Evolutionary conservation across 2,329 filamentous ascomycete genomes (phyloP).

Genomic region (Ilyonectria destructans): DNA sequence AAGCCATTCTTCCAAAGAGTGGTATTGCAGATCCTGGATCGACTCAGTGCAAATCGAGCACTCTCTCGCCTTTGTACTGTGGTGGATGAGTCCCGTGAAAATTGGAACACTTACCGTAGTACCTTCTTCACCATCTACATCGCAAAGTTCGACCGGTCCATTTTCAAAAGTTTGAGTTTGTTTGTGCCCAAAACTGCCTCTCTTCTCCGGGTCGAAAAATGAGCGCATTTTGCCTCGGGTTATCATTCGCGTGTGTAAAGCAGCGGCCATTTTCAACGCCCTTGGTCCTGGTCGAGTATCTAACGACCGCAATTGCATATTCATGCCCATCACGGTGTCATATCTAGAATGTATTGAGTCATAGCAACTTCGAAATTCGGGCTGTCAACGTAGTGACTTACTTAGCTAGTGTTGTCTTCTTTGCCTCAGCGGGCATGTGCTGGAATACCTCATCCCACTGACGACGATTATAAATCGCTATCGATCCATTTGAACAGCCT

Average conservation of each 20-base stretch:
- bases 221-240: background rate
- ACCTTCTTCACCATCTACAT: background rate
- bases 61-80: background rate
- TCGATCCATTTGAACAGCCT: background rate
- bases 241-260: background rate
- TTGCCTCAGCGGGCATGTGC: background rate
- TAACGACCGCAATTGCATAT: background rate
- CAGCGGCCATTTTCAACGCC: background rate
- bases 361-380: background rate
- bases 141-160: background rate
- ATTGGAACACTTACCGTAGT: background rate
- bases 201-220: background rate
- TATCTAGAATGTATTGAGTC: background rate
- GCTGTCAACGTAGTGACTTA: background rate
- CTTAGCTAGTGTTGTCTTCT: background rate
- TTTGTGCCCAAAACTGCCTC: too few species aligned
- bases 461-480: background rate
- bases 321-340: background rate
- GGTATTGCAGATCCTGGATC: background rate
- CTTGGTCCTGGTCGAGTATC: background rate
- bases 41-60: background rate
- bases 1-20: background rate
- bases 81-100: background rate
- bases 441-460: background rate
- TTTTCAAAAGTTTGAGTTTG: background rate